These are phyloP conservation scores for Zasmidium angulare DNA, from an alignment of 2,329 filamentous ascomycete genomes.

Conservation along the genomic window DNA sequence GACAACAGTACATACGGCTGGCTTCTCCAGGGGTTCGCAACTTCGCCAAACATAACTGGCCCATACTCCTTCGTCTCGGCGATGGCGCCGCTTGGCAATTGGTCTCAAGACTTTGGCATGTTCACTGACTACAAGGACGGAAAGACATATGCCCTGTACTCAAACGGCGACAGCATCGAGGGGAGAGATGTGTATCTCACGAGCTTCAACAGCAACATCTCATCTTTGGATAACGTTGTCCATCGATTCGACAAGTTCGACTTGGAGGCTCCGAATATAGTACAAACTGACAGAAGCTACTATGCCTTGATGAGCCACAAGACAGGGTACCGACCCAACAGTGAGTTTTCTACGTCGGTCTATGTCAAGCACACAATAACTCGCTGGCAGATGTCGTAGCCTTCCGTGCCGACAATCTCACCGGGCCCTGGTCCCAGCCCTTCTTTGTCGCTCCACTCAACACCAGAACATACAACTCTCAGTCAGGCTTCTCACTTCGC, in stretches of 20 bases:
- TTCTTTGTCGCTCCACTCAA: constrained; percentile 58
- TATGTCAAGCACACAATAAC: background rate
- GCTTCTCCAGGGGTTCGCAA: constrained; percentile 58
- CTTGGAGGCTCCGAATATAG: constrained; percentile 60
- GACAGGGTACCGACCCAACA: constrained; percentile 63
- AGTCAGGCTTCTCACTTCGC: constrained; percentile 59
- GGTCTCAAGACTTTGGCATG: constrained; percentile 63
- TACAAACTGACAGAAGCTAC: constrained; percentile 61
- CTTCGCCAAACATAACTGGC: constrained; percentile 52
- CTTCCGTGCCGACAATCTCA: constrained; percentile 57
- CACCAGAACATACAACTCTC: constrained; percentile 59
- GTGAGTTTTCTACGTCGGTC: constrained; percentile 20
- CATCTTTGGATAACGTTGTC: constrained; percentile 52
- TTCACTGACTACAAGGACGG: constrained; percentile 62
- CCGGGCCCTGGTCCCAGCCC: constrained; percentile 63
- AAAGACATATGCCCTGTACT: constrained; percentile 58
- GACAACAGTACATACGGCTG: constrained; percentile 59
- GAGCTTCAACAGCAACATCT: constrained; percentile 54
- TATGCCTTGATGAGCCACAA: constrained; percentile 64
- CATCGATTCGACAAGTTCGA: constrained; percentile 61
- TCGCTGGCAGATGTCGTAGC: constrained; percentile 51
- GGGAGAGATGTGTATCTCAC: constrained; percentile 60
- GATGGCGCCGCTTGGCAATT: constrained; percentile 58
- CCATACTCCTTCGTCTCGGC: constrained; percentile 58
- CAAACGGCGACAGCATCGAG: constrained; percentile 57